These are phyloP conservation scores for Zygnema circumcarinatum DNA, from an alignment of 139 green algal species.

Conservation along the genomic window DNA sequence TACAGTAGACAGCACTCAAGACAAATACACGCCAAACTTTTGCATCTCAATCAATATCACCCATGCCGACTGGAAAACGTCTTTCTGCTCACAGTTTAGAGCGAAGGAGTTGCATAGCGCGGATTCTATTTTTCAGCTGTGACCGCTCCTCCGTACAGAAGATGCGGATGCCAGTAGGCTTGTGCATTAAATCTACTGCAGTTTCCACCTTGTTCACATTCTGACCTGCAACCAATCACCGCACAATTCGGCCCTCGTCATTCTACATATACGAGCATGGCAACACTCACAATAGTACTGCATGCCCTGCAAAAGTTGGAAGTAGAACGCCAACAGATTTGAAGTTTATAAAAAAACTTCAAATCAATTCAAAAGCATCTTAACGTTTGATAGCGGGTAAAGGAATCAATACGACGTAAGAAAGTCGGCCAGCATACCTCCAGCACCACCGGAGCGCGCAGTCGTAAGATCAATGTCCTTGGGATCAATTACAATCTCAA, in stretches of 20 bases:
- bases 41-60: too few species aligned
- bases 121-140: slow-evolving; percentile 92
- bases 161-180: slow-evolving; percentile 89
- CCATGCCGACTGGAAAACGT: too few species aligned
- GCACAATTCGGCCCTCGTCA: slow-evolving; percentile 2
- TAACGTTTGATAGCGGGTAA: too few species aligned
- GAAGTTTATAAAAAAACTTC: neutral
- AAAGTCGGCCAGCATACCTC: too few species aligned
- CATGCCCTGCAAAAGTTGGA: too few species aligned
- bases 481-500: slow-evolving; percentile 79
- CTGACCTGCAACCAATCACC: slow-evolving; percentile 77
- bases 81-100: slow-evolving; percentile 65
- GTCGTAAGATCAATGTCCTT: slow-evolving; percentile 90
- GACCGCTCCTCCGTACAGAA: slow-evolving; percentile 93
- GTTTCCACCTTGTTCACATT: slow-evolving; percentile 98
- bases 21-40: too few species aligned
- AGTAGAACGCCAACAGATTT: too few species aligned
- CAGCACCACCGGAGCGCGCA: slow-evolving; percentile 84
- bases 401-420: too few species aligned
- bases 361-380: neutral
- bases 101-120: slow-evolving; percentile 86
- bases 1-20: too few species aligned
- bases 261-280: too few species aligned
- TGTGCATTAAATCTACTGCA: slow-evolving; percentile 96
- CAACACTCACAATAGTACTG: too few species aligned